Evolutionary conservation across 2,329 filamentous ascomycete species (phyloP).

Genomic region (Colletotrichum spaethianum): DNA sequence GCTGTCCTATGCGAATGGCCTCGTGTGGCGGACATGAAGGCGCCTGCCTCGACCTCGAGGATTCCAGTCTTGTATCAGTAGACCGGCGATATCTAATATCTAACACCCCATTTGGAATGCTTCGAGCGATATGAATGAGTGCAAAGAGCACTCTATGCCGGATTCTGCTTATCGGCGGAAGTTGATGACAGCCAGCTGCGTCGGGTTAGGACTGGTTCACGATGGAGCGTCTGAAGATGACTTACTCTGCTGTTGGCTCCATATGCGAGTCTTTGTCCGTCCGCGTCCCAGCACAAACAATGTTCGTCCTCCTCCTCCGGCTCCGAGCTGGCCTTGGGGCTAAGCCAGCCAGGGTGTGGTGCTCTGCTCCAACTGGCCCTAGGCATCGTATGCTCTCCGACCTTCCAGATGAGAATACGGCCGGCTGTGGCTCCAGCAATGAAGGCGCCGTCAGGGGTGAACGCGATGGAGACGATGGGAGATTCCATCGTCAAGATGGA

Average conservation of each 20-base stretch:
- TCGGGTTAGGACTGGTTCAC: slow-evolving; percentile 8
- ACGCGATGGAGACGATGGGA: slow-evolving; percentile 71
- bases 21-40: background rate
- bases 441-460: slow-evolving; percentile 75
- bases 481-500: slow-evolving; percentile 73
- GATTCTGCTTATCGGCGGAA: slow-evolving; percentile 56
- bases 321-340: slow-evolving; percentile 66
- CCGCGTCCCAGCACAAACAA: slow-evolving; percentile 74
- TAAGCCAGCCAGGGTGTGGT: slow-evolving; percentile 71
- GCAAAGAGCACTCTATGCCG: background rate
- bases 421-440: slow-evolving; percentile 73
- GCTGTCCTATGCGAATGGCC: background rate
- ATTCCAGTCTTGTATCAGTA: background rate
- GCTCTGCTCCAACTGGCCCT: slow-evolving; percentile 72
- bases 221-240: slow-evolving; percentile 39
- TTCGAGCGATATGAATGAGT: background rate
- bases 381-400: slow-evolving; percentile 70
- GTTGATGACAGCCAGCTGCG: slow-evolving; percentile 66
- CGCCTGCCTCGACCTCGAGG: background rate
- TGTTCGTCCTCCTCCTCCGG: slow-evolving; percentile 73
- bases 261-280: slow-evolving; percentile 74
- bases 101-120: slow-evolving; percentile 5
- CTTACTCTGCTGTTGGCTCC: slow-evolving; percentile 74
- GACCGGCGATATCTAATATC: background rate
- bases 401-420: slow-evolving; percentile 75